Evolutionary conservation across 257 asterid species (phyloP), one percentile per base, ranked within the genome.

Genomic region (Salvia miltiorrhiza): DNA sequence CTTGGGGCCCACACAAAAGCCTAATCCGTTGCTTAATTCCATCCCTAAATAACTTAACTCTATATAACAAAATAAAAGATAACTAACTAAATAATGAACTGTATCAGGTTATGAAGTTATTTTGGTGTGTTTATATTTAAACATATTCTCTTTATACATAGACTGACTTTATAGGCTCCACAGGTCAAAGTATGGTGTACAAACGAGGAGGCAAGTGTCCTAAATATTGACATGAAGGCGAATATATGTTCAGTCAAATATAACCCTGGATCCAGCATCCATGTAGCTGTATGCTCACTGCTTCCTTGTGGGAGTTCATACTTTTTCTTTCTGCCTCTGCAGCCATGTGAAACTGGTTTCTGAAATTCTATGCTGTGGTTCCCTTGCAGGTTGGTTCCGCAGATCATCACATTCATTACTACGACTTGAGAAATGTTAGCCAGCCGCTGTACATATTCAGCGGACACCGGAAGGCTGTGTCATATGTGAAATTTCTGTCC

Each of bases 121-220:
- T 28, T 56, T 7, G 37, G 8, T 53, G 45, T 43, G 3, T 69
- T 70, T 16, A 35, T 61, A 55, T 64, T 28, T 14, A 14, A 45
- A 40, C 33, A 43, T 50, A 28, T 65, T 28, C 19, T 61, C 47
- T 5, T 70, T 23, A 20, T 19, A 44, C 26, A 8, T 23, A 5
- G 30, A 21, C 76, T 70, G 69, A 75, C 69, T 58, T 45, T 20
- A 67, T 58, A 62, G 69, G 48, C 67, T 73, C 60, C 53, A 71
- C 85, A 92, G 97, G 96, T 92, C 43, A 92, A 92, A 76, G 62
- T 92, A 63, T 92, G 97, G 97, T 87, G 96, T 28, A 89, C 92
- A 37, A 89, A 83, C 12, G 95, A 92, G 72, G 97, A 92, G 80
- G 88, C 93, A 2, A 89, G 97, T 74, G 95, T 82, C 58, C 84